Base-by-base conservation (phyloP, 768 basidiomycete genomes). In the Strobilomyces dryophilus region DNA sequence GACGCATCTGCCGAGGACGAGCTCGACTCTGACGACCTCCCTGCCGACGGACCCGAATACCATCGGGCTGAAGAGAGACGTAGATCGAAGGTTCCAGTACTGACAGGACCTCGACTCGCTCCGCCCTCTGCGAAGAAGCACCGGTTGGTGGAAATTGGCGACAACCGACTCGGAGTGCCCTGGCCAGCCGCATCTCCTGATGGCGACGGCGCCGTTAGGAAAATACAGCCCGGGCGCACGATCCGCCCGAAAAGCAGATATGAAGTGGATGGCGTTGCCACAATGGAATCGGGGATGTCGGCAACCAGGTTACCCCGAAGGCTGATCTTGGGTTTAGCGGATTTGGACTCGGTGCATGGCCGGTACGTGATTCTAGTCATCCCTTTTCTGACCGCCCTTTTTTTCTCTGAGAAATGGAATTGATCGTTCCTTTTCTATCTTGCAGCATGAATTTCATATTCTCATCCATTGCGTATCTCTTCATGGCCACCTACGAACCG, bases 401-500 rank as follows among this genome's bases (percentile, higher is more conserved):
- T n/a, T 51, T n/a, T 42, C 18, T 31, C 51, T 18, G 10, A 44
- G 8, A 29, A 36, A 60, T 40, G 32, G 32, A 37, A 36, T 55
- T 43, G 39, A 50, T 59, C 45, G 60, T 45, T 10, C 40, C 47
- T 5, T 57, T 53, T 53, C 44, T 10, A 37, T 52, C 44, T 47
- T 24, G 15, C 17, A 86, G 84, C 57, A 74, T 78, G 61, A 71
- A 75, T 46, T 89, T 89, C 69, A 75, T 87, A 55, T 74, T 73
- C 61, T 68, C 76, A 24, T 84, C 86, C 27, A 76, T 89, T 46
- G 69, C 74, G 2, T 78, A 87, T 62, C 78, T 90, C 45, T 87
- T 85, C 73, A 65, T 71, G 45, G 82, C 84, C 44, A 87, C 88
- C 24, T 87, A 87, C 68, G 83, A 81, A 54, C 59, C 73, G 15